These are phyloP conservation scores for Nectriaceae sp. DNA, from an alignment of 2,329 filamentous ascomycete species.

Conservation along the genomic window DNA sequence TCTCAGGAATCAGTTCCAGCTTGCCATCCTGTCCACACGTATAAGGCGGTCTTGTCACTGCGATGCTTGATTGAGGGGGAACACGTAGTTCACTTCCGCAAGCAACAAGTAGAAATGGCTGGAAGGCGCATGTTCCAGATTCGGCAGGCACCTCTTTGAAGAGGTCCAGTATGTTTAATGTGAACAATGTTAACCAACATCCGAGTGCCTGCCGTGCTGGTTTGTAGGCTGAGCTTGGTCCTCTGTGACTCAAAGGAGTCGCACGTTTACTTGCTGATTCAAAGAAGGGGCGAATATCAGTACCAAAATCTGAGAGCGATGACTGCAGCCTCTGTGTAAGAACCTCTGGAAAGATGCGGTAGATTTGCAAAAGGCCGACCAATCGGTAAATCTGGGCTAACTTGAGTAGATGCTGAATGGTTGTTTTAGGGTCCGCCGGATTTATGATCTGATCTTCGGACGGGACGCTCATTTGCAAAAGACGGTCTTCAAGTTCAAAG, in stretches of 20 bases:
- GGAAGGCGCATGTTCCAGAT: conserved; percentile 15
- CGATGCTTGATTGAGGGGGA: not conserved
- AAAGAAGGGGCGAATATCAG: conserved; percentile 4
- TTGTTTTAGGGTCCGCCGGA: conserved; percentile 11
- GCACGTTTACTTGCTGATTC: not conserved
- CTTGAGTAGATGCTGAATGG: conserved; percentile 10
- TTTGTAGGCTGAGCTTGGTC: not conserved
- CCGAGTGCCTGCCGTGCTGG: conserved; percentile 5
- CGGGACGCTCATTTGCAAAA: conserved; percentile 4
- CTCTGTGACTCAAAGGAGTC: not conserved
- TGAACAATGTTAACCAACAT: conserved; percentile 8
- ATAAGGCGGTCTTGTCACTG: not conserved
- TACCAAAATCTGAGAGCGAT: not conserved
- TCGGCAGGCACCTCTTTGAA: conserved; percentile 10
- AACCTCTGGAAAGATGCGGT: conserved; percentile 16
- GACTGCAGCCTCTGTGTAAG: conserved; percentile 6
- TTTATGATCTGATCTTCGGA: conserved; percentile 9
- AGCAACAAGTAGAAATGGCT: conserved; percentile 14
- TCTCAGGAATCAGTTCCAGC: conserved; percentile 3
- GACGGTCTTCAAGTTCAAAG: conserved; percentile 12
- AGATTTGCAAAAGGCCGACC: conserved; percentile 12
- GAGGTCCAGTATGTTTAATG: conserved; percentile 8
- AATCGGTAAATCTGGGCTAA: conserved; percentile 12
- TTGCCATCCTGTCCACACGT: not conserved
- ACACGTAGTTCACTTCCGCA: conserved; percentile 11